Base-by-base conservation (phyloP, 768 basidiomycete species). In the Rubroboletus satanas region DNA sequence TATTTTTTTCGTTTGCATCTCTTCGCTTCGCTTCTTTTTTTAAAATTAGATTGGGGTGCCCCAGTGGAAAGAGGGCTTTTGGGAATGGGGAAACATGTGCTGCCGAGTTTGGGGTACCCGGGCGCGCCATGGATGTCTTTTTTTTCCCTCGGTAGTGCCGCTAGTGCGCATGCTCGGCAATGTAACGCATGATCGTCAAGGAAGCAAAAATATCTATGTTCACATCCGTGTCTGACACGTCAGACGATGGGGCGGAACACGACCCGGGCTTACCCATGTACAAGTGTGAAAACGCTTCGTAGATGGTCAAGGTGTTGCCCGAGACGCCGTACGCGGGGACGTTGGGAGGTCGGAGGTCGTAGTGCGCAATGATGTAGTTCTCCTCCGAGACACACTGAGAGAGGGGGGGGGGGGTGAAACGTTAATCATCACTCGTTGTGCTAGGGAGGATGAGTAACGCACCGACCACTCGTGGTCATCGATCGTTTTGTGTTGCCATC, bases 381-480 rank as follows among this genome's bases (percentile, higher is more conserved):
- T 82, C 80, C 35, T 75, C 74, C 46, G 75, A 74, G 42, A 80
- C 74, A 57, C 84, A 86, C 85, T 87, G 58, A 7, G 14, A 29
- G 18, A 21, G 39, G 11, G 14, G 31, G 28, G 49, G 1, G 23
- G 9, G 21, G 1, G 21, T 21, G 38, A n/a, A 26, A 29, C 32
- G 50, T 36, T 36, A 39, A 33, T 48, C 49, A 35, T 47, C 39
- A 36, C 60, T 45, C 54, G 59, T 43, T n/a, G 35, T 18, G 18
- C 7, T 3, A 39, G 33, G 37, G 55, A 23, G 51, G 14, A 54
- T 14, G 48, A 28, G 42, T n/a, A 21, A 78, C 88, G 66, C 67
- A 90, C 88, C 66, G 87, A 77, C 88, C 88, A 90, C 71, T 89
- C 86, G 55, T 88, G 86, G 17, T 78, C 83, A 8, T 76, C 74